These are phyloP conservation scores for Melaleuca alternifolia DNA, from an alignment of 345 rosid species.

Conservation along the genomic window DNA sequence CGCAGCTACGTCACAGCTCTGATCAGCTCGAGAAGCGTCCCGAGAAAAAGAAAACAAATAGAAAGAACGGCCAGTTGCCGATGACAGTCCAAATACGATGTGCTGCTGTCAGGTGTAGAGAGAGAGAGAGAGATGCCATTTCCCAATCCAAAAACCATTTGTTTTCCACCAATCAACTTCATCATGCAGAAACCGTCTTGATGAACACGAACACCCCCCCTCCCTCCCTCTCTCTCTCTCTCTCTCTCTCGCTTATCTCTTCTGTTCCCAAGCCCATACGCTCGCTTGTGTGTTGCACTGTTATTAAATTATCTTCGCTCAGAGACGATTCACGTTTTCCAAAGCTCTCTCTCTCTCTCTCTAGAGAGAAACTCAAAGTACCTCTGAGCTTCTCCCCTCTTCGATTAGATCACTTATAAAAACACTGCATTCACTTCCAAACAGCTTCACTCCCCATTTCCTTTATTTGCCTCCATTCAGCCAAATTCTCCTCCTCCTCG, in stretches of 20 bases:
- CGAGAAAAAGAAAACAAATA: neutral
- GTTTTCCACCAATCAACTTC: conserved; percentile 2
- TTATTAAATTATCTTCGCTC: conserved; percentile 6
- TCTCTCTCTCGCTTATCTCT: conserved; percentile 28
- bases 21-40: neutral
- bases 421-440: conserved; percentile 1
- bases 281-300: neutral
- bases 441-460: neutral
- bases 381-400: neutral
- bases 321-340: conserved; percentile 36
- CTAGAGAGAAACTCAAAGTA: neutral
- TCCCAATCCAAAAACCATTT: conserved; percentile 9
- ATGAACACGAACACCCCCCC: conserved; percentile 10
- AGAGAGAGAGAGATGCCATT: conserved; percentile 6
- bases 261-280: conserved; percentile 78
- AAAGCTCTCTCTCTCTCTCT: neutral
- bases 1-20: neutral
- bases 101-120: neutral
- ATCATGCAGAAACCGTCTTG: conserved; percentile 23
- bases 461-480: neutral
- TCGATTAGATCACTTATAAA: neutral
- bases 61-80: neutral
- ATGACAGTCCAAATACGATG: neutral
- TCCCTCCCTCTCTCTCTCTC: conserved; percentile 35
- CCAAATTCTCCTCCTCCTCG: neutral